Conservation (phyloP, 306 rosid genomes). For the Citrullus mucosospermus region DNA sequence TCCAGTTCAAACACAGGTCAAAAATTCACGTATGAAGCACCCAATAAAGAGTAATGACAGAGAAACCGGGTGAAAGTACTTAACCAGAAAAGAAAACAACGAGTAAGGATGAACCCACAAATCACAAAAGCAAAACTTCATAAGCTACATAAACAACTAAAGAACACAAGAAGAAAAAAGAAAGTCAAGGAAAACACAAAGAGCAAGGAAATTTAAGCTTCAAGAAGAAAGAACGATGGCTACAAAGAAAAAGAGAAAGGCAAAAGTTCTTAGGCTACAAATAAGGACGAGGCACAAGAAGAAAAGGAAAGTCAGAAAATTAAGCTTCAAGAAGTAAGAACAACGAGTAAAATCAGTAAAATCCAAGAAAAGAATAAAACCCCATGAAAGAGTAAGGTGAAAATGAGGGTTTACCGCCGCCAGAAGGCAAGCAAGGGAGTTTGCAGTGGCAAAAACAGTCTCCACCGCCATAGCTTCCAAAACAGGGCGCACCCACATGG, state of each 20-base stretch:
- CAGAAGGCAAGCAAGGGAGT: constrained; percentile 47
- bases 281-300: background rate
- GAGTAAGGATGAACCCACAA: background rate
- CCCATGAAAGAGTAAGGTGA: background rate
- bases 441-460: constrained; percentile 28
- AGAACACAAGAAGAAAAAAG: background rate
- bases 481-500: constrained; percentile 20
- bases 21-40: background rate
- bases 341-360: background rate
- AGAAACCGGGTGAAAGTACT: background rate
- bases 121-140: background rate
- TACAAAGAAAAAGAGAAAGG: too few relatives aligned
- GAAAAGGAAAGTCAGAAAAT: background rate
- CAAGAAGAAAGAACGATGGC: background rate
- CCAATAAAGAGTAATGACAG: background rate
- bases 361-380: background rate
- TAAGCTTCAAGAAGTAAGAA: background rate
- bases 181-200: background rate
- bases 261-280: background rate
- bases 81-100: constrained; percentile 2
- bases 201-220: background rate
- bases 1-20: background rate
- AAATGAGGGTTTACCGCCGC: constrained; percentile 18
- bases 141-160: background rate
- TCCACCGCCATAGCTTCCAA: constrained; percentile 32